Percentiles rank a stretch among this genome's conserved stretches.
Conservation (phyloP, 352 stramenopile species). For the Salisapilia sapeloensis region DNA sequence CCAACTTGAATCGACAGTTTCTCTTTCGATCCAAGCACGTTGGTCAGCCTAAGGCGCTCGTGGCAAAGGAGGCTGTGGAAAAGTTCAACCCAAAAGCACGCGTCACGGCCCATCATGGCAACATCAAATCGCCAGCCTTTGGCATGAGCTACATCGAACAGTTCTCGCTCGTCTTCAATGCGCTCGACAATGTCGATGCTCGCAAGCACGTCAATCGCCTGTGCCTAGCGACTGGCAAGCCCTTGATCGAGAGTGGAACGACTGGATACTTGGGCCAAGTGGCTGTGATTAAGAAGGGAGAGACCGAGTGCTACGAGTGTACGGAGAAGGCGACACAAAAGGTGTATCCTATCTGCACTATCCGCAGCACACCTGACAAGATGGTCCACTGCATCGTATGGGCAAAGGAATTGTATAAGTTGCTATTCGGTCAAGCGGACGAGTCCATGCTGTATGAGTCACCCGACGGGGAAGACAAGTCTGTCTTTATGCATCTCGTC, state of each 20-base stretch:
- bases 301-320: conserved; percentile 99
- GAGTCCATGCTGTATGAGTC: conserved; percentile 94
- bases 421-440: conserved; percentile 66
- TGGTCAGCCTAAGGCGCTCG: conserved; percentile 90
- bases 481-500: conserved; percentile 67
- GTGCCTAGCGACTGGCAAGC: conserved; percentile 81
- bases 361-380: conserved; percentile 96
- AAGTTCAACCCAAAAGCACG: conserved; percentile 81
- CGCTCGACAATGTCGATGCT: conserved; percentile 98
- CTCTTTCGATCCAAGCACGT: conserved; percentile 97
- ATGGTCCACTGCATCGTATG: conserved; percentile 99
- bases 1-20: conserved; percentile 99
- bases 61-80: conserved; percentile 60
- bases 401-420: conserved; percentile 86
- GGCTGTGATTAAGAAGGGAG: conserved; percentile 92
- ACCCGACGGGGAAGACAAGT: conserved; percentile 61
- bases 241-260: conserved; percentile 95
- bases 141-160: conserved; percentile 91
- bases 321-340: conserved; percentile 89
- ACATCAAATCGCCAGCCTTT: conserved; percentile 89
- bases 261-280: conserved; percentile 98
- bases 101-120: conserved; percentile 93
- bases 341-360: conserved; percentile 99
- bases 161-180: conserved; percentile 98
- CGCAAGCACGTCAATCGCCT: conserved; percentile 98